Percentiles rank a stretch among this genome's conserved stretches.
phyloP scores from a whole-genome alignment of 352 stramenopile species.

The Phytophthora pistaciae region DNA sequence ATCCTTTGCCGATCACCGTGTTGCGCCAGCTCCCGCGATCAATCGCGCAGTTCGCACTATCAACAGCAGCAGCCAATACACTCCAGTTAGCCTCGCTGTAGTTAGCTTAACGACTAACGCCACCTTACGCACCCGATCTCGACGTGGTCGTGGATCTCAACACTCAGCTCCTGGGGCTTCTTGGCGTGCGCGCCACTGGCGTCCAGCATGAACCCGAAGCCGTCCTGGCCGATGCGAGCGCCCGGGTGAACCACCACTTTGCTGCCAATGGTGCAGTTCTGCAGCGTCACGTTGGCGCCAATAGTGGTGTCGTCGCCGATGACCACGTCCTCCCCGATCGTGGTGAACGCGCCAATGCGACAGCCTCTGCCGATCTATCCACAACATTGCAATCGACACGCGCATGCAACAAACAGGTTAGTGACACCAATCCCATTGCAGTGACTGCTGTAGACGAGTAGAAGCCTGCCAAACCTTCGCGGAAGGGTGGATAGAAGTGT shows the following conservation, averaged over 20 bases:
- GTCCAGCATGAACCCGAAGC: slow-evolving; percentile 84
- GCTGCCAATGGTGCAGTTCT: slow-evolving; percentile 74
- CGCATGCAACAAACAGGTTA: not conserved
- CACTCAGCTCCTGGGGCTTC: slow-evolving; percentile 82
- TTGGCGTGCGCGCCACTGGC: slow-evolving; percentile 70
- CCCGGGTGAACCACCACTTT: slow-evolving; percentile 80
- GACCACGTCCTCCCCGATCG: slow-evolving; percentile 64
- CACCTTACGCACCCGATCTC: slow-evolving; percentile 72
- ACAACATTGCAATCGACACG: not conserved
- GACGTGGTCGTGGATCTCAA: slow-evolving; percentile 84
- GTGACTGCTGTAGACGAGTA: not conserved
- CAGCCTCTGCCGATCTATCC: slow-evolving; percentile 66
- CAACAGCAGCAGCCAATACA: not conserved
- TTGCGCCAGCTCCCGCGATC: slow-evolving; percentile 89
- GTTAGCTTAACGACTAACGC: not conserved
- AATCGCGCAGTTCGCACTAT: slow-evolving; percentile 81
- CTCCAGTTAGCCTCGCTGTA: not conserved
- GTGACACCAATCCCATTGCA: not conserved
- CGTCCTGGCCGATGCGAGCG: slow-evolving; percentile 79
- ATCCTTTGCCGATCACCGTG: slow-evolving; percentile 74
- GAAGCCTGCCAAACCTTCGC: slow-evolving; percentile 40
- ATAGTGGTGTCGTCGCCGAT: slow-evolving; percentile 64
- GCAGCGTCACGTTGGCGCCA: slow-evolving; percentile 63
- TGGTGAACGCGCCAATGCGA: slow-evolving; percentile 63
- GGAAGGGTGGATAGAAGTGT: slow-evolving; percentile 47